Percentiles rank a stretch among this genome's conserved stretches.
Conservation (phyloP, 2,329 filamentous ascomycete genomes). For the Pseudogymnoascus sp. region DNA sequence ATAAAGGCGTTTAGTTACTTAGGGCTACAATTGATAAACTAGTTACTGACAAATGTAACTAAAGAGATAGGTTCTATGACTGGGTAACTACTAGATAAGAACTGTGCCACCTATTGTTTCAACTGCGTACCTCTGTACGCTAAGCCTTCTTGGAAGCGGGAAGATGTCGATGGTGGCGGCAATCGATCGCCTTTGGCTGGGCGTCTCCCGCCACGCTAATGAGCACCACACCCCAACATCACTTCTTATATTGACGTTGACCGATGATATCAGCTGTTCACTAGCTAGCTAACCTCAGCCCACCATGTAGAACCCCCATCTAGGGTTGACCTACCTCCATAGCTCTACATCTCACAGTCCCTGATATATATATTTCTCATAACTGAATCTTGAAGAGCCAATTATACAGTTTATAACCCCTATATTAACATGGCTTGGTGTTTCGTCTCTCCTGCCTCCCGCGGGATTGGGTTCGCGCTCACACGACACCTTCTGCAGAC, state of each 20-base stretch:
- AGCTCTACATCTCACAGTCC: not conserved
- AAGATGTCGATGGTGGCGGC: not conserved
- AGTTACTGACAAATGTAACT: too few relatives aligned
- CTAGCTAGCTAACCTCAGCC: not conserved
- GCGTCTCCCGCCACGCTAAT: not conserved
- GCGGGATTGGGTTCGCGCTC: slow-evolving; percentile 55
- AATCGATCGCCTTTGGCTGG: not conserved
- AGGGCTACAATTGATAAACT: too few relatives aligned
- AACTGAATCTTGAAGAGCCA: not conserved
- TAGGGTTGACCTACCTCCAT: not conserved
- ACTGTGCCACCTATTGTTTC: too few relatives aligned
- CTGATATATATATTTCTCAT: not conserved
- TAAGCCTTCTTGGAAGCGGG: not conserved
- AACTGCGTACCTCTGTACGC: not conserved
- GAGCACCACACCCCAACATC: not conserved
- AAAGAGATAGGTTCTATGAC: too few relatives aligned
- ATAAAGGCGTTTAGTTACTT: too few relatives aligned
- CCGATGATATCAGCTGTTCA: not conserved
- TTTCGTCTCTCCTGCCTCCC: slow-evolving; percentile 49
- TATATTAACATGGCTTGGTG: slow-evolving; percentile 23
- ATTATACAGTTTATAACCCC: not conserved
- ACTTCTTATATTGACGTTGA: slow-evolving; percentile 2
- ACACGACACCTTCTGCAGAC: slow-evolving; percentile 48
- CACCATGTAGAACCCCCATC: not conserved
- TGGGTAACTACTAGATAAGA: too few relatives aligned